Evolutionary conservation across 768 basidiomycete genomes (phyloP).

Genomic region (Cystobasidium onofrii): DNA sequence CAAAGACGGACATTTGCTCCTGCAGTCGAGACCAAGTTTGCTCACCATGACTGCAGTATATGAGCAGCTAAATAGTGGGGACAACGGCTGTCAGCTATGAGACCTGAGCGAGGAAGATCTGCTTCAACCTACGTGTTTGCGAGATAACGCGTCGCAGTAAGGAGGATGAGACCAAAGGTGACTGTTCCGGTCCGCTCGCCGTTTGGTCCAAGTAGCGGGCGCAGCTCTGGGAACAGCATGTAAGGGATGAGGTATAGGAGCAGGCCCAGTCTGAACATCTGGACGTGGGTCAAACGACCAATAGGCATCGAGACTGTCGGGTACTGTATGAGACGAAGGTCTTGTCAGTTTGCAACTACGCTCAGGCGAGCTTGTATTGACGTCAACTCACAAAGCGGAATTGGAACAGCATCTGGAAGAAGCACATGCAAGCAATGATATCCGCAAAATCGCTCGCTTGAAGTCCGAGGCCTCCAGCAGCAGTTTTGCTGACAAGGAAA

Average conservation of each 20-base stretch:
- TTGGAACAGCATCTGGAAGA: conserved; percentile 34
- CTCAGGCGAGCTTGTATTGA: conserved; percentile 47
- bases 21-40: neutral
- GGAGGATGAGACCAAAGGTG: conserved; percentile 61
- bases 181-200: conserved; percentile 60
- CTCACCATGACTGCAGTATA: conserved; percentile 64
- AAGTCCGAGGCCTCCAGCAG: conserved; percentile 79
- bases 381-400: conserved; percentile 45
- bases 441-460: conserved; percentile 87
- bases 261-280: conserved; percentile 77
- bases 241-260: conserved; percentile 40
- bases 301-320: neutral
- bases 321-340: neutral
- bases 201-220: conserved; percentile 34
- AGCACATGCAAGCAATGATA: conserved; percentile 56
- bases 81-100: neutral
- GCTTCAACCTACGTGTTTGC: conserved; percentile 30
- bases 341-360: conserved; percentile 35
- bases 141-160: conserved; percentile 37
- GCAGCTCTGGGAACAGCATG: conserved; percentile 40
- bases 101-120: neutral
- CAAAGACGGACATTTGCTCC: neutral
- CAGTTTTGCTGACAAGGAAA: conserved; percentile 57
- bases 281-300: conserved; percentile 53
- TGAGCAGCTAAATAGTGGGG: conserved; percentile 55